Percentiles rank a stretch among this genome's conserved stretches.
phyloP scores from a whole-genome alignment of 1,139 yeast species.

The Debaryomyces sp. region DNA sequence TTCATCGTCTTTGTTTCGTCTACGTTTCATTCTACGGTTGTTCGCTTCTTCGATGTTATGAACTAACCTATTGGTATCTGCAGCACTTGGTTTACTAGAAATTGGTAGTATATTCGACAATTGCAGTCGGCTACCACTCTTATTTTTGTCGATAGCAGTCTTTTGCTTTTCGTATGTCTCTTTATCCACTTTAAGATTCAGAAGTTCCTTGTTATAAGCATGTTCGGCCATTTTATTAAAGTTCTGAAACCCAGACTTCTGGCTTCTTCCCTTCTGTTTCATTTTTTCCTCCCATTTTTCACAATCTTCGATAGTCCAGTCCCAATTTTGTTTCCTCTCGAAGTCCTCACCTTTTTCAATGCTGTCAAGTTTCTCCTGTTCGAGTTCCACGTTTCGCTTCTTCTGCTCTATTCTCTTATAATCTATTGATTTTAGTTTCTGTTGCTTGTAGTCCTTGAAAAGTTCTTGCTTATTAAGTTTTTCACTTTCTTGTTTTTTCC shows the following conservation, averaged over 20 bases:
- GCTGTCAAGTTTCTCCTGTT: slow-evolving; percentile 30
- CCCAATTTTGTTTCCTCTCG: slow-evolving; percentile 51
- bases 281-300: slow-evolving; percentile 63
- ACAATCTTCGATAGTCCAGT: slow-evolving; percentile 68
- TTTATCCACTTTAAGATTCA: slow-evolving; percentile 40
- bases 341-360: slow-evolving; percentile 39
- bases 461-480: slow-evolving; percentile 24
- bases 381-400: slow-evolving; percentile 19
- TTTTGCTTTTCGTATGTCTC: slow-evolving; percentile 44
- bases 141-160: slow-evolving; percentile 13
- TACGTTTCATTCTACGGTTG: slow-evolving; percentile 26
- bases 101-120: slow-evolving; percentile 7
- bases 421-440: slow-evolving; percentile 13
- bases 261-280: slow-evolving; percentile 19
- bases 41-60: slow-evolving; percentile 39
- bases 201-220: slow-evolving; percentile 53
- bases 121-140: slow-evolving; percentile 11
- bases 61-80: slow-evolving; percentile 28
- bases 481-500: slow-evolving; percentile 20
- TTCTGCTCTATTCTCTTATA: slow-evolving; percentile 8
- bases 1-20: slow-evolving; percentile 33
- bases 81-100: slow-evolving; percentile 20
- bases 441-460: slow-evolving; percentile 17
- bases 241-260: slow-evolving; percentile 35
- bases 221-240: slow-evolving; percentile 56